These are phyloP conservation scores for Fagus crenata DNA, from an alignment of 306 rosid genomes.

Conservation along the genomic window DNA sequence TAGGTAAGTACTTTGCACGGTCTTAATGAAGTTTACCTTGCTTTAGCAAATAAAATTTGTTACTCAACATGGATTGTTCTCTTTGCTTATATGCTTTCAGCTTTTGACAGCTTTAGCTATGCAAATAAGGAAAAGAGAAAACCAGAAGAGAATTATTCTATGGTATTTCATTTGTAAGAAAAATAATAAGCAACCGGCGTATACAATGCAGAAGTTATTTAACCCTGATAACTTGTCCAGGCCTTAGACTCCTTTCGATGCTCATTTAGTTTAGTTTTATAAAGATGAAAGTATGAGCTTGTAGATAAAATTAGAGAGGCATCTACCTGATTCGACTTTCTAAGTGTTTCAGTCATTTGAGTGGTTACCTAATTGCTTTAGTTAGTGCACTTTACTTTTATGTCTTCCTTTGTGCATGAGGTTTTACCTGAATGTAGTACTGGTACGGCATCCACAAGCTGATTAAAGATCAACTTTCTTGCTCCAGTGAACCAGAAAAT, in stretches of 20 bases:
- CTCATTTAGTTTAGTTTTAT: not conserved
- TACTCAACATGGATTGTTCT: not conserved
- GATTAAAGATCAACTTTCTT: slow-evolving; percentile 27
- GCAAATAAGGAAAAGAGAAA: not conserved
- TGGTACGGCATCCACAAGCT: slow-evolving; percentile 26
- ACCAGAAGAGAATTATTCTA: not conserved
- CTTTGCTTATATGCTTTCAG: slow-evolving; percentile 1
- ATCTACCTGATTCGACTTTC: not conserved
- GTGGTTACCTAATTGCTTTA: slow-evolving; percentile 8
- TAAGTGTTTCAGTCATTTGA: slow-evolving; percentile 9
- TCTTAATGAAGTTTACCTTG: not conserved
- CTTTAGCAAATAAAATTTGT: not conserved
- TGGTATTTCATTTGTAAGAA: not conserved
- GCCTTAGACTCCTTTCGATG: not conserved
- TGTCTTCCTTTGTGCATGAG: not conserved
- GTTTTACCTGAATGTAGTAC: slow-evolving; percentile 16
- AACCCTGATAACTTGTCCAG: not conserved
- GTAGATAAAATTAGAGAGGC: not conserved
- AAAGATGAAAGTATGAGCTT: not conserved
- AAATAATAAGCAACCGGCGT: not conserved
- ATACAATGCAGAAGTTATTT: not conserved
- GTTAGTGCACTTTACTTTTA: not conserved
- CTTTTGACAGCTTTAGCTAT: slow-evolving; percentile 12
- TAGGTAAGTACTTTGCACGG: not conserved
- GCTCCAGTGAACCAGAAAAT: slow-evolving; percentile 54